Conservation (phyloP, 441 rosid species). For the Erodium moschatum region DNA sequence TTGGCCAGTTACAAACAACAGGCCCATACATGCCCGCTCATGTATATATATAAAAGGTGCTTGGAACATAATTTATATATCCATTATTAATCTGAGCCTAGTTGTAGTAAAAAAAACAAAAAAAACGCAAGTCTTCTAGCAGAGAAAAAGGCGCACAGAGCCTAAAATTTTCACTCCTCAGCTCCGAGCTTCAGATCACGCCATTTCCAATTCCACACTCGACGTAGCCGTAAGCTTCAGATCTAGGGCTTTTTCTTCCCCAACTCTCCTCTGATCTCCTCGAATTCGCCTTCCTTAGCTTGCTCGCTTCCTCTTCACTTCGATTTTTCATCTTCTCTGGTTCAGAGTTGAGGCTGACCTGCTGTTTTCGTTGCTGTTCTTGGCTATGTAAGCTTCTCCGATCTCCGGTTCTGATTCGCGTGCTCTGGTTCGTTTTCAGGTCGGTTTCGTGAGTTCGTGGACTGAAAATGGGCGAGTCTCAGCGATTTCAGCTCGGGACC, state of each 20-base stretch:
- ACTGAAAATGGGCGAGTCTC: constrained; percentile 65
- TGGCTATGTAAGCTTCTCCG: not conserved
- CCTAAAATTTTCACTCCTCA: constrained; percentile 2
- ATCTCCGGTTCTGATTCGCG: not conserved
- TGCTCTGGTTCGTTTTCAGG: not conserved
- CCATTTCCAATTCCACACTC: not conserved
- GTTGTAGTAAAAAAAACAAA: not conserved
- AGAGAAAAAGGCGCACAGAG: not conserved
- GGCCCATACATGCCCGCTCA: not conserved
- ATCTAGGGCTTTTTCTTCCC: not conserved
- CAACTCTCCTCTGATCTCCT: not conserved
- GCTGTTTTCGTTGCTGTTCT: not conserved
- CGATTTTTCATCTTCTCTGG: not conserved
- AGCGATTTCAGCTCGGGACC: constrained; percentile 86
- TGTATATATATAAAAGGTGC: not conserved
- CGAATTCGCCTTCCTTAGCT: not conserved
- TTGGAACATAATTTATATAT: not conserved
- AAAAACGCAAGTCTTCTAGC: not conserved
- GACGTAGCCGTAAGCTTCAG: not conserved
- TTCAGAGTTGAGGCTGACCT: not conserved
- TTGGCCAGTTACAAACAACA: not conserved
- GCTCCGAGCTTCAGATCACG: not conserved
- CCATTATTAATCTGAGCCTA: not conserved
- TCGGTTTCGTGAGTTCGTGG: not conserved
- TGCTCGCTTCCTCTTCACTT: not conserved